A percentile compares a stretch with the other conserved stretches of the same genome.
These are phyloP conservation scores for Saturnispora bothae DNA, from an alignment of 805 yeast species.

Conservation along the genomic window DNA sequence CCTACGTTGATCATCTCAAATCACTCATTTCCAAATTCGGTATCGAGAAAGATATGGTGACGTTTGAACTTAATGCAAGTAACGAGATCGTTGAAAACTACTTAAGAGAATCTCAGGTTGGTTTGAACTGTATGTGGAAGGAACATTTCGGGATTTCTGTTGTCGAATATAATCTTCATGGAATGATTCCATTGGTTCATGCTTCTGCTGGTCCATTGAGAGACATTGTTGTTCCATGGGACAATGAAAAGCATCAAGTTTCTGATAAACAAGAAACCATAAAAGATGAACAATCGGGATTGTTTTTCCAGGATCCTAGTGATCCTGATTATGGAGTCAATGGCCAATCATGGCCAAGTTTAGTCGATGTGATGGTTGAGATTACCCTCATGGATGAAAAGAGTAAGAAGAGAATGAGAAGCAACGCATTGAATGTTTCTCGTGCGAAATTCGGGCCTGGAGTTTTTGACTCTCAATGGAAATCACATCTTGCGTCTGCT, in stretches of 20 bases:
- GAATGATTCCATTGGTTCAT: conserved; percentile 81
- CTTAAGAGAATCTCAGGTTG: conserved; percentile 51
- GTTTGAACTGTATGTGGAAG: conserved; percentile 97
- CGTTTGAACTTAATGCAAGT: conserved; percentile 52
- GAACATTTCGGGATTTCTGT: conserved; percentile 98
- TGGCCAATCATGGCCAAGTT: conserved; percentile 20
- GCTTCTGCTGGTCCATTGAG: conserved; percentile 91
- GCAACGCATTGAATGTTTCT: conserved; percentile 18
- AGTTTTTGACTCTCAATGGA: conserved; percentile 21
- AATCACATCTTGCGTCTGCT: conserved; percentile 7
- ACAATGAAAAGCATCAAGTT: conserved; percentile 18
- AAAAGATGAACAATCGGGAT: conserved; percentile 46
- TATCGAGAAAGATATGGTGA: conserved; percentile 29
- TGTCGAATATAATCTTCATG: conserved; percentile 83
- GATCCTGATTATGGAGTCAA: conserved; percentile 52
- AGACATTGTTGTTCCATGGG: conserved; percentile 69
- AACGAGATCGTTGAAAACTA: conserved; percentile 49
- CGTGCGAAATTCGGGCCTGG: conserved; percentile 20
- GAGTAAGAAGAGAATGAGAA: conserved; percentile 15
- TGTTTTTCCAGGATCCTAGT: conserved; percentile 56
- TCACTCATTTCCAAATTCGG: conserved; percentile 32
- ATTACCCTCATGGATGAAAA: conserved; percentile 16
- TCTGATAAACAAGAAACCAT: conserved; percentile 11
- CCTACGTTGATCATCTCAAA: conserved; percentile 42
- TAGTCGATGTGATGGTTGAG: conserved; percentile 38